A percentile compares a stretch with the other conserved stretches of the same genome.
These are phyloP conservation scores for Aureobasidium sp. DNA, from an alignment of 2,329 filamentous ascomycete genomes.

Conservation along the genomic window DNA sequence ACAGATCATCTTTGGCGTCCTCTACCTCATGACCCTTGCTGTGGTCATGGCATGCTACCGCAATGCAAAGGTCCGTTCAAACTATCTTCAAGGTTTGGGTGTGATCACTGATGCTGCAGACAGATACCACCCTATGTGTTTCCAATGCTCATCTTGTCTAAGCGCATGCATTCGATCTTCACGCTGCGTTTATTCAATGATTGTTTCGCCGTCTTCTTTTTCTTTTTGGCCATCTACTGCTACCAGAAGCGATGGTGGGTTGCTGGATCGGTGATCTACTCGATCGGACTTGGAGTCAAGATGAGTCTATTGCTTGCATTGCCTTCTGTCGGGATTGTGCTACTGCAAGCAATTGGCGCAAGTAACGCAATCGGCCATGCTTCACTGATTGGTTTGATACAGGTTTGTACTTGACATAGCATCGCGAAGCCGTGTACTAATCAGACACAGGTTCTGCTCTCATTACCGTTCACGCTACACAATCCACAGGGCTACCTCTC, in stretches of 20 bases:
- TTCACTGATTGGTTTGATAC: constrained; percentile 67
- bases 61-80: constrained; percentile 41
- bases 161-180: constrained; percentile 89
- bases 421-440: background rate
- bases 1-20: constrained; percentile 72
- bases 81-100: background rate
- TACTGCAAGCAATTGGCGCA: constrained; percentile 68
- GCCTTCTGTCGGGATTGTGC: constrained; percentile 69
- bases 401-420: constrained; percentile 46
- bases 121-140: constrained; percentile 77
- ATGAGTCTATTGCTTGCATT: constrained; percentile 83
- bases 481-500: constrained; percentile 67
- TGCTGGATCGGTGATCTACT: constrained; percentile 64
- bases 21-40: constrained; percentile 71
- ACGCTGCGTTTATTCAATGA: constrained; percentile 93
- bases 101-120: constrained; percentile 30
- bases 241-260: constrained; percentile 72
- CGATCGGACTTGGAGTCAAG: constrained; percentile 80
- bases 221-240: constrained; percentile 74
- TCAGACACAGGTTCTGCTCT: constrained; percentile 43
- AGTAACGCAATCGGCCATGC: constrained; percentile 59
- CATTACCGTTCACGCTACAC: constrained; percentile 60
- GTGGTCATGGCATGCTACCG: constrained; percentile 79
- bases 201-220: constrained; percentile 74
- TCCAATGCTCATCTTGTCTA: constrained; percentile 78